These are phyloP conservation scores for Epithele typhae DNA, from an alignment of 768 basidiomycete genomes.

Conservation along the genomic window DNA sequence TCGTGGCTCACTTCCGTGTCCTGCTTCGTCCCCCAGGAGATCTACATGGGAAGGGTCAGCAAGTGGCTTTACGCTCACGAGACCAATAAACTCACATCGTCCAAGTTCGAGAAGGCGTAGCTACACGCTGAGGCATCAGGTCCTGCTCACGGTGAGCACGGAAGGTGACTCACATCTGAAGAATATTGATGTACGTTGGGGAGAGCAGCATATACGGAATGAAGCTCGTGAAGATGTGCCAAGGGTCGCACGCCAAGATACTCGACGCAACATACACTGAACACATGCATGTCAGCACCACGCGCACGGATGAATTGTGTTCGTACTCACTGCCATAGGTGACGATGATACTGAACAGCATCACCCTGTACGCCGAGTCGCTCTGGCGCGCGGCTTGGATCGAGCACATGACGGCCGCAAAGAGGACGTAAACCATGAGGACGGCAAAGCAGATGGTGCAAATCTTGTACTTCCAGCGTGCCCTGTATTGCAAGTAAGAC, in stretches of 20 bases:
- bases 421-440: conserved; percentile 80
- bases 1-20: conserved; percentile 69
- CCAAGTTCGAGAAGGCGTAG: conserved; percentile 82
- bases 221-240: conserved; percentile 94
- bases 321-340: conserved; percentile 68
- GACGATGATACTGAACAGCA: conserved; percentile 81
- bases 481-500: conserved; percentile 34
- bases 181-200: conserved; percentile 73
- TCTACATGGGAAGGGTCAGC: conserved; percentile 34
- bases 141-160: conserved; percentile 1
- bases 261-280: conserved; percentile 15
- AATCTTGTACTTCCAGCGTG: conserved; percentile 82
- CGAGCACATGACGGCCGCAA: conserved; percentile 78
- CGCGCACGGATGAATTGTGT: background rate
- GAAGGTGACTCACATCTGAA: conserved; percentile 57
- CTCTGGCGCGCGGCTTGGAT: conserved; percentile 66
- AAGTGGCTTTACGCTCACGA: conserved; percentile 10
- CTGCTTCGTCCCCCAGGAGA: conserved; percentile 97
- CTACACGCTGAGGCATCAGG: conserved; percentile 35
- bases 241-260: conserved; percentile 57
- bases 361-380: conserved; percentile 61
- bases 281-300: conserved; percentile 1
- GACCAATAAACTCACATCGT: conserved; percentile 65
- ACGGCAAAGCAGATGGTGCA: conserved; percentile 69
- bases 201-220: conserved; percentile 83